Evolutionary conservation across 768 basidiomycete species (phyloP), one percentile per base, ranked within the genome.

Genomic region (Chalciporus sphaerocephalus): DNA sequence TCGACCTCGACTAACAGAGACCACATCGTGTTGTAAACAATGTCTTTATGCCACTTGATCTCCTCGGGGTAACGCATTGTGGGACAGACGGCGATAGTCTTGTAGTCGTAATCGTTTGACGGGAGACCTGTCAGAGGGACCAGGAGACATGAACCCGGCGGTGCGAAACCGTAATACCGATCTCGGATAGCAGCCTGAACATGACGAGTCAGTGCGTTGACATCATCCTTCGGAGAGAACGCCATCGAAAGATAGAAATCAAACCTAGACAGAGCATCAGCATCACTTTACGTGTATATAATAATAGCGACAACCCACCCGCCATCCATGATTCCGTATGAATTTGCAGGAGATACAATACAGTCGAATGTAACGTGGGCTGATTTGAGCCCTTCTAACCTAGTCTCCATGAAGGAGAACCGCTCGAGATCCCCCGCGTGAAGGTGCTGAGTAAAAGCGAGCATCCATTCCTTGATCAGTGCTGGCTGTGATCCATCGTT

Each of bases 11-110:
- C 54, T 5, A 65, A 50, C 17, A 69, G 46, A 30, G 47, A 50
- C 68, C 64, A 69, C 57, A 64, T 61, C 15, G 50, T 56, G 36
- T 68, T 62, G 52, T 67, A 68, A 17, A 67, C 64, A 23, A 69
- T 53, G 42, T 66, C 66, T 23, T 53, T 49, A 27, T 68, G 58
- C 68, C 66, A 69, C 21, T 41, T 37, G 5, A 61, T 40, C 15
- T 54, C 48, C 16, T 49, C 48, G 18, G 66, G 66, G 25, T 48
- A 44, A 40, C 64, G 63, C 68, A 69, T 69, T 20, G 65, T 65
- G 5, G 63, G 67, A 20, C 58, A 51, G 25, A 69, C 52, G 5
- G 64, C 66, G n/a, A 68, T 41, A 0, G 22, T 27, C 23, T 37
- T 52, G 42, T 47, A 52, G 21, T 25, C 16, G 25, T 52, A 52